Conservation (phyloP, 306 rosid species). For the Vachellia pachyceras region DNA sequence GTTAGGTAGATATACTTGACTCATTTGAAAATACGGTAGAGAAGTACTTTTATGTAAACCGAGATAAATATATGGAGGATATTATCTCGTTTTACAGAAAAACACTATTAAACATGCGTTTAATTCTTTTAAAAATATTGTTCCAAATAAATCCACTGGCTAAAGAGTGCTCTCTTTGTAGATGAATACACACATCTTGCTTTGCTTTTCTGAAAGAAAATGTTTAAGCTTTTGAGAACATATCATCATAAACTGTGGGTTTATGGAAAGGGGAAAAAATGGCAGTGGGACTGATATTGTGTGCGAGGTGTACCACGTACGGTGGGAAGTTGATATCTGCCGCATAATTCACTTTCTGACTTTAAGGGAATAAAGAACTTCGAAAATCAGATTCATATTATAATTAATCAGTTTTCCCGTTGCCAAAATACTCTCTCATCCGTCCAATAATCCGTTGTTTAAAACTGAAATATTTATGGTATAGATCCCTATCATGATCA, state of each 20-base stretch:
- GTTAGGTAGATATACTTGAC: no score
- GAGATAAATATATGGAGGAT: no score
- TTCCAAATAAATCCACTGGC: no score
- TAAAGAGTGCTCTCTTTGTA: background rate
- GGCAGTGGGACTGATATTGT: background rate
- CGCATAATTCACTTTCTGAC: background rate
- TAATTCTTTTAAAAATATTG: no score
- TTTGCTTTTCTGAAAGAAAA: no score
- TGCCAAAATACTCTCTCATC: background rate
- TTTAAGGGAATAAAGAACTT: no score
- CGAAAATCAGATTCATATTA: no score
- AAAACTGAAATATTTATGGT: background rate
- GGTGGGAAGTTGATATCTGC: background rate
- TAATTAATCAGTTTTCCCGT: background rate
- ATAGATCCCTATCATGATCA: no score
- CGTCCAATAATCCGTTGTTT: background rate
- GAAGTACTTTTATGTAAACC: no score
- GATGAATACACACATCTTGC: background rate
- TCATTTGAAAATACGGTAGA: no score
- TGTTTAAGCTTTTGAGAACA: background rate
- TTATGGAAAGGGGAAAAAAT: background rate
- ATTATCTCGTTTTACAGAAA: no score
- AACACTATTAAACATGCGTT: no score
- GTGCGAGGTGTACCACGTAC: conserved; percentile 9
- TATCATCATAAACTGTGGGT: background rate